These are phyloP conservation scores for Euclidium syriacum DNA, from an alignment of 345 rosid genomes.

Conservation along the genomic window DNA sequence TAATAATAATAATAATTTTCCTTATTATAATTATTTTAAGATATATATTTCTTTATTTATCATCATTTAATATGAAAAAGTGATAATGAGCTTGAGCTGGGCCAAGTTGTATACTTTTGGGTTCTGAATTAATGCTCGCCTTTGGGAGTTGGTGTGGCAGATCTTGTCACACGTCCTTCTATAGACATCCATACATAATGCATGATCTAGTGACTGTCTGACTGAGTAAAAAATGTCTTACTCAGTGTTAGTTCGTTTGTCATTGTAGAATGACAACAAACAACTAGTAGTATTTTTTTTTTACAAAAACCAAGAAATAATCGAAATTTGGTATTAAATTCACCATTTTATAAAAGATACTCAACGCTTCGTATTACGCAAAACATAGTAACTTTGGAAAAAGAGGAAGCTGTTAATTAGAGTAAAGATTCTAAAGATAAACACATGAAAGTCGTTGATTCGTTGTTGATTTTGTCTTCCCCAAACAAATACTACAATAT, in stretches of 20 bases:
- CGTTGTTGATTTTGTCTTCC: neutral
- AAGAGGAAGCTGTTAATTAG: neutral
- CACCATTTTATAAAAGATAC: too few relatives aligned
- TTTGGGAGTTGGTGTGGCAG: slow-evolving; percentile 20
- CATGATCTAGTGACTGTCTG: slow-evolving; percentile 12
- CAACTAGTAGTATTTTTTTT: too few relatives aligned
- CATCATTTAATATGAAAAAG: neutral
- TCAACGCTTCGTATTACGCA: too few relatives aligned
- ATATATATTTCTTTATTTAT: neutral
- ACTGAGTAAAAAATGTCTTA: slow-evolving; percentile 4
- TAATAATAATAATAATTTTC: too few relatives aligned
- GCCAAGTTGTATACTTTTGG: slow-evolving; percentile 23
- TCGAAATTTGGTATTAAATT: too few relatives aligned
- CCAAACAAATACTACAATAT: neutral
- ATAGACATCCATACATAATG: slow-evolving; percentile 24
- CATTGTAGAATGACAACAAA: too few relatives aligned
- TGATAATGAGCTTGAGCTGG: slow-evolving; percentile 1
- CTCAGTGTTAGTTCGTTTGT: too few relatives aligned
- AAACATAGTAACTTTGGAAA: neutral
- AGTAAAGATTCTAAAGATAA: neutral
- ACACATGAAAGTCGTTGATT: neutral
- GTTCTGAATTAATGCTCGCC: slow-evolving; percentile 16
- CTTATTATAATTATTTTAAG: neutral
- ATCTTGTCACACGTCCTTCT: slow-evolving; percentile 27
- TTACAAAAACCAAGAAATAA: too few relatives aligned